phyloP scores from a whole-genome alignment of 371 early-diverging fungal species.

The Mucor circinelloides region DNA sequence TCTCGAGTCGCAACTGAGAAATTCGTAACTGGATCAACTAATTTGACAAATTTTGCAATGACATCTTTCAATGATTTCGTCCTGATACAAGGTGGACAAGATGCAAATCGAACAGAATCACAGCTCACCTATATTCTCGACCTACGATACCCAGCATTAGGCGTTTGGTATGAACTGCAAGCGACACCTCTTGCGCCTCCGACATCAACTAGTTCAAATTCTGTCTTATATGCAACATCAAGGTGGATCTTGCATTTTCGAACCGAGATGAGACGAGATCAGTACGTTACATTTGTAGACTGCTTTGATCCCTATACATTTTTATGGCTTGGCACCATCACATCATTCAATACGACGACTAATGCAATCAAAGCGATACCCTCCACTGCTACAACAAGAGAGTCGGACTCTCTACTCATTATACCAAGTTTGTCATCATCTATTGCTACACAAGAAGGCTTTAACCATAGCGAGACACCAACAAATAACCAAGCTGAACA shows the following conservation, averaged over 20 bases:
- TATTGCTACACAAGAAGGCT: not conserved
- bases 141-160: not conserved
- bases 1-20: constrained; percentile 5
- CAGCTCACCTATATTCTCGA: constrained; percentile 12
- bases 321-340: constrained; percentile 7
- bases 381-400: not conserved
- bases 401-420: constrained; percentile 7
- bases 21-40: not conserved
- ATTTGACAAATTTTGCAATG: not conserved
- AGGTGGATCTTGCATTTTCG: constrained; percentile 19
- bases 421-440: not conserved
- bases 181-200: not conserved
- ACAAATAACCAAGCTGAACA: not conserved
- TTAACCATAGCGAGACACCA: not conserved
- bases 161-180: not conserved
- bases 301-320: constrained; percentile 11
- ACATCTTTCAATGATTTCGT: constrained; percentile 7
- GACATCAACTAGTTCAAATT: not conserved
- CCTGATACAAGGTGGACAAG: constrained; percentile 1
- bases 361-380: not conserved
- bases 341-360: not conserved
- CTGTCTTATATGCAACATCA: constrained; percentile 11
- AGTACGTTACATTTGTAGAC: not conserved
- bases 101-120: not conserved
- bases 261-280: not conserved